These are phyloP conservation scores for Orobanche coerulescens DNA, from an alignment of 257 asterid species.

Conservation along the genomic window DNA sequence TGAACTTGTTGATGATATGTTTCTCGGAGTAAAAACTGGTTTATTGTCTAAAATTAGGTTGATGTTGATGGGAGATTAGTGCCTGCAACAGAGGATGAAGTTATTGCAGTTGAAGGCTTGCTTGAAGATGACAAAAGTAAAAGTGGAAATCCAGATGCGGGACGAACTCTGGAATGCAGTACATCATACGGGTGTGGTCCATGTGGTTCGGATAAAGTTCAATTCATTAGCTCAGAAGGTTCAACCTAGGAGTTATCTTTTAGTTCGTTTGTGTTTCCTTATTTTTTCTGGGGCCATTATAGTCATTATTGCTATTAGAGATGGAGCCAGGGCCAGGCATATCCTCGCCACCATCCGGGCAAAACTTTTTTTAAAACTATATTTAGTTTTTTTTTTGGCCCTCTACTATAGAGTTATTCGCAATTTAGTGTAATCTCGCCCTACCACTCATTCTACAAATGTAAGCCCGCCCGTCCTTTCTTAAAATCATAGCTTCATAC, in stretches of 20 bases:
- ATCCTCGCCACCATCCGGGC: too few relatives aligned
- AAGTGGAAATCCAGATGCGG: conserved; percentile 25
- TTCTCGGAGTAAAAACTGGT: conserved; percentile 10
- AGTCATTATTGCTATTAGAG: not conserved
- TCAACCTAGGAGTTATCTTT: not conserved
- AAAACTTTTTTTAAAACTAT: too few relatives aligned
- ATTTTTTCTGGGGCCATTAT: not conserved
- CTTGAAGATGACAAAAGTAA: conserved; percentile 53
- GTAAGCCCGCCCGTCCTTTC: too few relatives aligned
- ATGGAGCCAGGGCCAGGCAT: too few relatives aligned
- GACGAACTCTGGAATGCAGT: conserved; percentile 32
- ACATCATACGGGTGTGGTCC: conserved; percentile 20
- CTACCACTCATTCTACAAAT: too few relatives aligned
- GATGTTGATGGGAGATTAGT: conserved; percentile 83
- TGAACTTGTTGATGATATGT: conserved; percentile 5
- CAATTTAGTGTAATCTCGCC: too few relatives aligned
- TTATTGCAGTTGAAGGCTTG: conserved; percentile 70
- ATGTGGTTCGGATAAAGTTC: conserved; percentile 22
- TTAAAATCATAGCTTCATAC: too few relatives aligned
- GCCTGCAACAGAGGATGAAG: conserved; percentile 93
- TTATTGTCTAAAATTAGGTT: conserved; percentile 44
- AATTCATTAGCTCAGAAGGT: conserved; percentile 43
- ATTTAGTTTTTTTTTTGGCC: too few relatives aligned
- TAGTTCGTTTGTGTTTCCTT: not conserved
- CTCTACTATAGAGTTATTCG: too few relatives aligned